Base-by-base conservation (phyloP, 2,329 filamentous ascomycete genomes). In the Biscogniauxia sp. region DNA sequence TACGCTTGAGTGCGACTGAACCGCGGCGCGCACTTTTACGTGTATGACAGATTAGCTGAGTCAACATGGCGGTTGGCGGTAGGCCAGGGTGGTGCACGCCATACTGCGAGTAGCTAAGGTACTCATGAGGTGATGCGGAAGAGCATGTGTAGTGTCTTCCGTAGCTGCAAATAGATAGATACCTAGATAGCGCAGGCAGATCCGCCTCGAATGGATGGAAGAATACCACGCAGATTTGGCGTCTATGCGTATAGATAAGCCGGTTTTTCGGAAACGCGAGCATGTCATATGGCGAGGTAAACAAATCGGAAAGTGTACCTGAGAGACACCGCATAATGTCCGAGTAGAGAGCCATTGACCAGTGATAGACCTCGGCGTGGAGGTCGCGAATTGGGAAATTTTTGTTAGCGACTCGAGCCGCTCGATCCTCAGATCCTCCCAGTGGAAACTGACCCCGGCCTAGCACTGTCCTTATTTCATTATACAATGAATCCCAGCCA, bases 341-440 rank as follows among this genome's bases (percentile, higher is more conserved):
- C 68, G 69, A 71, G 60, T 64, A 59, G 11, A 70, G 61, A 68
- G 66, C 68, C 59, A 69, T 68, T 67, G 65, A 63, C 67, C 59
- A 69, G 53, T 66, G 51, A 60, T 58, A 62, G 62, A 58, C 59
- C 63, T 60, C 61, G 60, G 56, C 63, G 59, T 64, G 63, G 63
- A 63, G 66, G 59, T 61, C 56, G 59, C 56, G 57, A 66, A 63
- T 65, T 68, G 63, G 60, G 61, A 63, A 63, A 66, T 63, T 66
- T 45, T 61, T 64, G 58, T 61, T 70, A 67, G 67, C 63, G 62
- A 67, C 63, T 64, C 57, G 59, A 63, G 66, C 66, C 60, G 64
- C 66, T 68, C 64, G 64, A 68, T 68, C 62, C 65, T 69, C 60
- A 64, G 66, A 65, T 62, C 66, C 64, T 61, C 64, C 61, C 64